Percentiles rank a stretch among this genome's conserved stretches.
These are phyloP conservation scores for Camelina laxa DNA, from an alignment of 345 rosid genomes.

Conservation along the genomic window DNA sequence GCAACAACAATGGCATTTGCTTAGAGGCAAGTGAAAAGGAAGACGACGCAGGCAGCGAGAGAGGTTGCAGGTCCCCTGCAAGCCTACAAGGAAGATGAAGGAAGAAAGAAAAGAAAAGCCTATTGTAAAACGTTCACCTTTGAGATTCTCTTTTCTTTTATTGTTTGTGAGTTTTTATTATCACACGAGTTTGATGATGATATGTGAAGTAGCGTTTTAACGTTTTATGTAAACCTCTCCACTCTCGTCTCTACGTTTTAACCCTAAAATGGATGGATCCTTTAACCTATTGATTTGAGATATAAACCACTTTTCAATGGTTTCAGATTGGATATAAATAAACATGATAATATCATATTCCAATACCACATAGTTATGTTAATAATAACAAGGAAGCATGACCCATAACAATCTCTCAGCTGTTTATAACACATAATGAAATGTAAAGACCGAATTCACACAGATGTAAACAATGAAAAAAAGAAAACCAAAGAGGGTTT, in stretches of 20 bases:
- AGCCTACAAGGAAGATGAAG: constrained; percentile 66
- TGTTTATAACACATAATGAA: constrained; percentile 32
- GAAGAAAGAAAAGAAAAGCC: background rate
- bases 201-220: constrained; percentile 44
- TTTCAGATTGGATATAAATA: constrained; percentile 1
- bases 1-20: constrained; percentile 69
- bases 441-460: constrained; percentile 22
- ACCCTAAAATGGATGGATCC: constrained; percentile 3
- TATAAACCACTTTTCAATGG: background rate
- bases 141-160: constrained; percentile 26
- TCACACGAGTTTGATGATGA: constrained; percentile 45
- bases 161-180: constrained; percentile 35
- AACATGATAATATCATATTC: constrained; percentile 12
- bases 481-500: constrained; percentile 1
- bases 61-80: constrained; percentile 71
- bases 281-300: constrained; percentile 22
- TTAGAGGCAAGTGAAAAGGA: constrained; percentile 65
- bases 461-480: constrained; percentile 13
- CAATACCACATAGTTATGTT: constrained; percentile 26
- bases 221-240: constrained; percentile 36
- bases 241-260: constrained; percentile 32
- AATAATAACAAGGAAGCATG: constrained; percentile 33
- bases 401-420: constrained; percentile 15
- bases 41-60: constrained; percentile 66
- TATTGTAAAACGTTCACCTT: constrained; percentile 35